A percentile compares a stretch with the other conserved stretches of the same genome.
phyloP scores from a whole-genome alignment of 495 filamentous ascomycete genomes.

The Xylaria flabelliformis region DNA sequence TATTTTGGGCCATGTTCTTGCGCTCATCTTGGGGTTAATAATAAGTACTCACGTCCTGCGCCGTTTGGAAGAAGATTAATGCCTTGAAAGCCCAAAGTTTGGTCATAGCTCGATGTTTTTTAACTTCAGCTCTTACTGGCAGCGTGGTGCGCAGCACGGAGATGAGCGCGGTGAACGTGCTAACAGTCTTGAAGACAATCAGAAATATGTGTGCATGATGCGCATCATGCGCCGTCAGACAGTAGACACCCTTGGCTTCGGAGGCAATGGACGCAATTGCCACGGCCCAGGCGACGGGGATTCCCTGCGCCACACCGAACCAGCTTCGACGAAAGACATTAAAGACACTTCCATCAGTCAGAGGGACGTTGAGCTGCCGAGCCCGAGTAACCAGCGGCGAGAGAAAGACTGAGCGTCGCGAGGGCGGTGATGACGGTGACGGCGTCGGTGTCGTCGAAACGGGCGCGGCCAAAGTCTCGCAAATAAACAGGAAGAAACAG shows the following conservation, averaged over 20 bases:
- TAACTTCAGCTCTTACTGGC: not conserved
- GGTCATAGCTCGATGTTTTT: constrained; percentile 19
- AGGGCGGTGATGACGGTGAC: not conserved
- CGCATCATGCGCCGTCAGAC: constrained; percentile 22
- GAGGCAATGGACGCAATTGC: constrained; percentile 6
- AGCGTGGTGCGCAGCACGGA: constrained; percentile 7
- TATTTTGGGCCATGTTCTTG: not conserved
- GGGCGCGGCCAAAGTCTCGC: constrained; percentile 24
- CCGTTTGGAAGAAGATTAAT: constrained; percentile 16
- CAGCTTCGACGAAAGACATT: constrained; percentile 8
- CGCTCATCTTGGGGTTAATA: not conserved
- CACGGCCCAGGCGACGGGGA: constrained; percentile 13
- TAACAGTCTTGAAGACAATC: constrained; percentile 23
- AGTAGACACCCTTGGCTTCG: constrained; percentile 12
- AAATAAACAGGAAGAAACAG: constrained; percentile 25
- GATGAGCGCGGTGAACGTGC: constrained; percentile 11
- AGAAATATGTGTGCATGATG: constrained; percentile 19
- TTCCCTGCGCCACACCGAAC: constrained; percentile 11
- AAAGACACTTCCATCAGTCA: not conserved
- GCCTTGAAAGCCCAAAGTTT: constrained; percentile 27
- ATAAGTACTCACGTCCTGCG: constrained; percentile 19
- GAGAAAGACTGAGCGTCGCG: constrained; percentile 9
- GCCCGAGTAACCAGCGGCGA: constrained; percentile 12
- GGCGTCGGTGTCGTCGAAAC: not conserved
- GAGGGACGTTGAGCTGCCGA: not conserved